phyloP scores from a whole-genome alignment of 768 basidiomycete genomes.

The Mrakia frigida region DNA sequence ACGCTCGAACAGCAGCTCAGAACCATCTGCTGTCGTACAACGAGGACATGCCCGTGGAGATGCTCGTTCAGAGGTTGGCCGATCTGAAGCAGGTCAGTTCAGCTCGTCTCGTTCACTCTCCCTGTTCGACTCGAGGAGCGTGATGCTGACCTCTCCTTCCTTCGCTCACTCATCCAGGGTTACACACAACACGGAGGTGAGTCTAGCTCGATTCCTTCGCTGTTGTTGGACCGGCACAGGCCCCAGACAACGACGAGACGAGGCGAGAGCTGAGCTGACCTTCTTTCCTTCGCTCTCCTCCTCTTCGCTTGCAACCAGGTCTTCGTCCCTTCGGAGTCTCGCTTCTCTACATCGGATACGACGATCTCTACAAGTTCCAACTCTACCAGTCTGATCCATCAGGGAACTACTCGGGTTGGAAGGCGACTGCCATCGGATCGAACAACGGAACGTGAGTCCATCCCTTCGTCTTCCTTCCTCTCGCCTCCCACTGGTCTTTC shows the following conservation, averaged over 20 bases:
- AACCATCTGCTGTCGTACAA: conserved; percentile 82
- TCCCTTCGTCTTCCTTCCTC: background rate
- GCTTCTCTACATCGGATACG: conserved; percentile 91
- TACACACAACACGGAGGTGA: conserved; percentile 94
- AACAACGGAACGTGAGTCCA: conserved; percentile 63
- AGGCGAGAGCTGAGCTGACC: background rate
- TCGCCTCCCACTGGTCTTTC: background rate
- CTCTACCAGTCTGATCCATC: conserved; percentile 97
- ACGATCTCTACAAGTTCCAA: conserved; percentile 92
- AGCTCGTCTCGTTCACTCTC: background rate
- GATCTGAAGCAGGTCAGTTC: conserved; percentile 74
- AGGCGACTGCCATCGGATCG: conserved; percentile 97
- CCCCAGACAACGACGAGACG: no score
- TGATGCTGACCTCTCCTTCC: background rate
- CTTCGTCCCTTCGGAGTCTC: conserved; percentile 98
- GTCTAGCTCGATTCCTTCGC: conserved; percentile 34
- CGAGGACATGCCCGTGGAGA: conserved; percentile 95
- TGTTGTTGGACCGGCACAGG: no score
- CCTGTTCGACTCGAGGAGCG: background rate
- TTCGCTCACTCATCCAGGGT: conserved; percentile 45
- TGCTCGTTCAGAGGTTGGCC: conserved; percentile 86
- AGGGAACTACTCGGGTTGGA: conserved; percentile 96
- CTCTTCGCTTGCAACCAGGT: conserved; percentile 50
- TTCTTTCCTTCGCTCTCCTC: conserved; percentile 20
- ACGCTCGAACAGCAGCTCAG: conserved; percentile 84